Base-by-base conservation (phyloP, 2,329 filamentous ascomycete genomes). In the Acephala macrosclerotiorum region DNA sequence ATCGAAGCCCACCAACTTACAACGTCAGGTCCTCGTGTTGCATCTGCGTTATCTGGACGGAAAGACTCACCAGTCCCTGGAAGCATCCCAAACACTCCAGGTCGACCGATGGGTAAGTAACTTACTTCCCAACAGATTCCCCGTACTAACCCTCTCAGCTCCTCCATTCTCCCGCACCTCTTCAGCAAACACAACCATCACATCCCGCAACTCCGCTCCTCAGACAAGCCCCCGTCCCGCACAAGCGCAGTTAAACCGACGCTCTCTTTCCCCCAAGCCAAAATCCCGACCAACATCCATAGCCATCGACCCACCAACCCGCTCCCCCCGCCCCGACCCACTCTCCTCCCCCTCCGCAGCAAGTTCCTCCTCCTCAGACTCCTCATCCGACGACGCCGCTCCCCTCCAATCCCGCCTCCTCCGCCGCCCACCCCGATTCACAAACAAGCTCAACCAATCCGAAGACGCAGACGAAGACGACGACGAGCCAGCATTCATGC, bases 401-500 rank as follows among this genome's bases (percentile, higher is more conserved):
- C 68, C 71, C 8, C 64, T 71, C 56, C 74, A 75, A 64, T 74
- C 72, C 33, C 72, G 71, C 16, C 68, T 76, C n/a, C 66, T 76
- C 1, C 73, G 74, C 26, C 72, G 73, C n/a, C 73, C 71, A 36
- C 66, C 68, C 18, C 68, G 73, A 22, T 75, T 73, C 53, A 59
- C 70, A 20, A 73, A 74, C 35, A 75, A 73, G 58, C 62, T 66
- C 22, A 67, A 65, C 22, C 63, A 65, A 55, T 72, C 70, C 7
- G 68, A 72, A 58, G 66, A 73, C 59, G 69, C 62, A 9, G 74
- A 73, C 22, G 75, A 75, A 12, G 75, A 76, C 49, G 75, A 77
- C 45, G 73, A 75, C 20, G 73, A 74, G 22, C 72, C 70, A 11
- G 73, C 74, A 11, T 77, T 77, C 57, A 72, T 75, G 64, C 74